phyloP scores from a whole-genome alignment of 75 land plant species.

The Cunninghamia lanceolata region DNA sequence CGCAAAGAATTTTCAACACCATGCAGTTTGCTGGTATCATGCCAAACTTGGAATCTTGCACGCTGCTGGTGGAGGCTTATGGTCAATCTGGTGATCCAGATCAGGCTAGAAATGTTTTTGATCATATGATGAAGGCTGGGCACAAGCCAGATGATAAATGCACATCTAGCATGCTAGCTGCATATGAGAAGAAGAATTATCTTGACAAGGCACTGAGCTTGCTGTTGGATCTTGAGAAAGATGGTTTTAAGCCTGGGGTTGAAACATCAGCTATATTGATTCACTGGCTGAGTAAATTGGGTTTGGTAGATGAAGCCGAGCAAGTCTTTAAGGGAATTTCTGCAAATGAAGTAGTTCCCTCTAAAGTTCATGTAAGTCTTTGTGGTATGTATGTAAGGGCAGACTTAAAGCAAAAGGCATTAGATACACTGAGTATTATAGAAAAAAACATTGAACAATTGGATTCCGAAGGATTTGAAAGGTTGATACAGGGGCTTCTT shows the following conservation, averaged over 20 bases:
- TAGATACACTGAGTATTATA: slow-evolving; percentile 35
- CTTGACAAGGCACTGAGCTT: slow-evolving; percentile 66
- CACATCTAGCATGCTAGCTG: slow-evolving; percentile 51
- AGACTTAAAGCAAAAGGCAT: slow-evolving; percentile 40
- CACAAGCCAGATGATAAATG: slow-evolving; percentile 72
- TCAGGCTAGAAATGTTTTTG: slow-evolving; percentile 58
- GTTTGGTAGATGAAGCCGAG: slow-evolving; percentile 81
- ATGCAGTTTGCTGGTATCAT: slow-evolving; percentile 68
- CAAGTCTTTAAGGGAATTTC: slow-evolving; percentile 45
- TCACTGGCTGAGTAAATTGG: slow-evolving; percentile 67
- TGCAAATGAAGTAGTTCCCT: slow-evolving; percentile 38
- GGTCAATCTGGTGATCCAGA: slow-evolving; percentile 45
- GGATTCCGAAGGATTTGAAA: slow-evolving; percentile 42
- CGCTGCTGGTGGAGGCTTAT: slow-evolving; percentile 76
- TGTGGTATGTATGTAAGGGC: slow-evolving; percentile 12
- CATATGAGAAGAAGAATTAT: slow-evolving; percentile 59
- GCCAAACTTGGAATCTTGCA: slow-evolving; percentile 43
- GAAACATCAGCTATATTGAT: slow-evolving; percentile 53
- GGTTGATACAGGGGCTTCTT: slow-evolving; percentile 42
- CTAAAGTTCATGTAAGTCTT: slow-evolving; percentile 46
- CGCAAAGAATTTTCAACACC: slow-evolving; percentile 43
- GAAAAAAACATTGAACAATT: slow-evolving; percentile 40
- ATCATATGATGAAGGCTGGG: slow-evolving; percentile 48
- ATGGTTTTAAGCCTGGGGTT: slow-evolving; percentile 67
- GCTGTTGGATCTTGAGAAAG: slow-evolving; percentile 63